Conservation (phyloP, 176 grass and related monocot genomes). For the Triticum monococcum region DNA sequence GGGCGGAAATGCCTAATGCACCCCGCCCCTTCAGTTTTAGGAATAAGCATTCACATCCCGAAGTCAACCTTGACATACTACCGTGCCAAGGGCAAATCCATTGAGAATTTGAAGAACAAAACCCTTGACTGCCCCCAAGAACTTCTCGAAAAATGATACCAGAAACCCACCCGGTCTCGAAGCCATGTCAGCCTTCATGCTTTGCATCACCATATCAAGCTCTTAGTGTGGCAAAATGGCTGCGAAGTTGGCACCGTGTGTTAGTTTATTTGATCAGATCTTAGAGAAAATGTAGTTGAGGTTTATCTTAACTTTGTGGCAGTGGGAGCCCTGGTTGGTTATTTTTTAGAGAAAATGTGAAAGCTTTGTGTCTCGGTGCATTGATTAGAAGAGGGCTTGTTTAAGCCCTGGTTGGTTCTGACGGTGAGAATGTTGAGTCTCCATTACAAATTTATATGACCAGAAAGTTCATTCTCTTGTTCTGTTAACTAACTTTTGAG, state of each 20-base stretch:
- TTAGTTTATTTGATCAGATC: constrained; percentile 19
- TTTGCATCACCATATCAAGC: neutral
- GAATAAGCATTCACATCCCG: neutral
- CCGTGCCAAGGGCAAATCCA: neutral
- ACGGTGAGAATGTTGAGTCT: neutral
- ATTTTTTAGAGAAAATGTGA: neutral
- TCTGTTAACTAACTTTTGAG: neutral
- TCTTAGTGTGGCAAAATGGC: neutral
- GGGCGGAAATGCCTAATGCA: neutral
- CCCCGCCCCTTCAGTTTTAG: neutral
- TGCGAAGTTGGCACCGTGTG: neutral
- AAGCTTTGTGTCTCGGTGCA: neutral
- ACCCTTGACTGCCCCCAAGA: neutral
- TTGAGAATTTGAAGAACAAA: neutral
- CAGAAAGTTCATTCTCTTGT: neutral
- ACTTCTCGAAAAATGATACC: neutral
- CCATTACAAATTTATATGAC: neutral
- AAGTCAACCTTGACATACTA: neutral
- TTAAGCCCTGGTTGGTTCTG: neutral
- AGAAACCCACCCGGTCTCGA: neutral
- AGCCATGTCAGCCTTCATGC: neutral
- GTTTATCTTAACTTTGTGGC: neutral
- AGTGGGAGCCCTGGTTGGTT: neutral
- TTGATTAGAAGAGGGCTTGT: neutral
- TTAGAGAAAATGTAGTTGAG: neutral